Evolutionary conservation across 2,329 filamentous ascomycete genomes (phyloP).

Genomic region (Meredithiella fracta): DNA sequence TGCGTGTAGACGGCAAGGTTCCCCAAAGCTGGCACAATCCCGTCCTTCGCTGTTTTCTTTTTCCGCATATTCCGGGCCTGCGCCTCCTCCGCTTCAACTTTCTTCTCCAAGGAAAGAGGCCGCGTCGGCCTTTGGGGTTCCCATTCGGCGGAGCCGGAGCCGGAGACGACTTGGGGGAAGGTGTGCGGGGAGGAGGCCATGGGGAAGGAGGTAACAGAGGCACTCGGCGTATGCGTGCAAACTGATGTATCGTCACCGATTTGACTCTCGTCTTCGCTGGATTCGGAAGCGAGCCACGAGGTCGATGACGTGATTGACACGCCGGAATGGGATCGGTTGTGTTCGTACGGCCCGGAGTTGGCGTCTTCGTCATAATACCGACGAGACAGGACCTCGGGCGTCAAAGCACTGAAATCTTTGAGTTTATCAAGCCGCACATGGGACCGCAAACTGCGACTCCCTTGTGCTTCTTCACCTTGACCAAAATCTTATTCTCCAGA

Average conservation of each 20-base stretch:
- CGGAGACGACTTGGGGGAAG: not conserved
- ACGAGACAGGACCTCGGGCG: slow-evolving; percentile 3
- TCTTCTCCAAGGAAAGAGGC: slow-evolving; percentile 2
- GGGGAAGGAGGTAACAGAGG: not conserved
- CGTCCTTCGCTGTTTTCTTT: not conserved
- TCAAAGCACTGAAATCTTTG: slow-evolving; percentile 17
- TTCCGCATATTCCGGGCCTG: not conserved
- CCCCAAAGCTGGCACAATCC: slow-evolving; percentile 32
- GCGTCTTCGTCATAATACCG: not conserved
- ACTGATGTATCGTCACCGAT: not conserved
- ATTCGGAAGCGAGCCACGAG: not conserved
- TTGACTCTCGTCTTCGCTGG: not conserved
- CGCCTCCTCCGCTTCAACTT: not conserved
- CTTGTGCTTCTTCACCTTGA: slow-evolving; percentile 57
- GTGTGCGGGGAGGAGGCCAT: not conserved
- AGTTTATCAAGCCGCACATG: slow-evolving; percentile 19
- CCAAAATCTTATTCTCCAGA: slow-evolving; percentile 61
- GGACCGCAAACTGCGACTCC: slow-evolving; percentile 16
- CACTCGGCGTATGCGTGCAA: not conserved
- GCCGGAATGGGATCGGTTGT: not conserved
- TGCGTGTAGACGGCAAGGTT: slow-evolving; percentile 72
- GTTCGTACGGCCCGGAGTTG: not conserved
- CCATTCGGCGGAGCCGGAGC: not conserved
- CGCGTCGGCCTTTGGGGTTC: not conserved
- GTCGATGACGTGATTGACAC: not conserved